Base-by-base conservation (phyloP, 805 yeast species). In the Zygosaccharomyces bailii region DNA sequence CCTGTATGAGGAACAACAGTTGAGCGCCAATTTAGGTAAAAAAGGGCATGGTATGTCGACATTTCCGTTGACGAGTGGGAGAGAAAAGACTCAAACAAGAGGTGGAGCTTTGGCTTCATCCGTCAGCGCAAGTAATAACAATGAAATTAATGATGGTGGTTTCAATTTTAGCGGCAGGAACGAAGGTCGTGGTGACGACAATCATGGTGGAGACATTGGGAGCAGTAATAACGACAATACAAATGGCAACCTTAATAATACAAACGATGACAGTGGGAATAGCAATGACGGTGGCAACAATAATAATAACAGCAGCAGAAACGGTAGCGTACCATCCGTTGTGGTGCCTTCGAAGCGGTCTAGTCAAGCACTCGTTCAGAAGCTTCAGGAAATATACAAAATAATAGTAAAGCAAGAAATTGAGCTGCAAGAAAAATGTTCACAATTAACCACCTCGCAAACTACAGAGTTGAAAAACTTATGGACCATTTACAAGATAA, bases 311-410 rank as follows among this genome's bases (percentile, higher is more conserved):
- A 51, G 52, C 42, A 48, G 43, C 57, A 55, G 45, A 41, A 51
- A 51, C 53, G 50, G 54, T 43, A 49, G 46, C 35, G 47, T 49
- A 37, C 52, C 56, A 43, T 50, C 57, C 19, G 49, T 43, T 31
- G 42, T 48, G 13, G 51, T 46, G 2, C 46, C 52, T 14, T 20
- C 53, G 27, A 57, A 64, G 32, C 59, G 55, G 44, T 51, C 65
- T 78, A 53, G 66, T 42, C 68, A 62, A 52, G 78, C 78, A 40
- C 66, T 84, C 37, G 86, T 86, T 2, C 71, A 83, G 2, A 83
- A 83, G 57, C 61, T 84, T 19, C 87, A 84, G 61, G 89, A 84
- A 57, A 82, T 88, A 2, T 84, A 84, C 61, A 82, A 82, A 54
- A 71, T 76, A 40, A 84, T 84, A 32, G 80, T 84, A 36, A 77